Conservation (phyloP, 1,139 yeast genomes). For the Yamadazyma dendronema region DNA sequence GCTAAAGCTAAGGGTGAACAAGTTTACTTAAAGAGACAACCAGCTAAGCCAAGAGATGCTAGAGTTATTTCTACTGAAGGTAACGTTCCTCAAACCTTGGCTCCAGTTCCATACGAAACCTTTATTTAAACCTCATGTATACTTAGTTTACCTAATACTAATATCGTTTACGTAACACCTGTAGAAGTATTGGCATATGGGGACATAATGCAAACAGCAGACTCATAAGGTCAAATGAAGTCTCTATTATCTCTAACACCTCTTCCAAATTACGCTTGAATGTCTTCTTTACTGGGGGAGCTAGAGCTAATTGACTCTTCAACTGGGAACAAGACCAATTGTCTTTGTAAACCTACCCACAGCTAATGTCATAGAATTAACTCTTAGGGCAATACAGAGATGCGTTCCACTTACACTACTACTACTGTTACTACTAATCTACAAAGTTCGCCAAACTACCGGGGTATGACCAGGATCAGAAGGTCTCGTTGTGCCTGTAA, state of each 20-base stretch:
- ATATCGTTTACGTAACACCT: conserved; percentile 12
- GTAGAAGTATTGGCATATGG: conserved; percentile 1
- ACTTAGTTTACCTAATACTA: conserved; percentile 15
- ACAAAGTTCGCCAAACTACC: too few species aligned
- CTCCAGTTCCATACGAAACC: conserved; percentile 49
- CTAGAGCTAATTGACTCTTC: too few species aligned
- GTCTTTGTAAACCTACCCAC: too few species aligned
- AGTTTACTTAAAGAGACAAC: conserved; percentile 95
- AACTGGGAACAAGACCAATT: too few species aligned
- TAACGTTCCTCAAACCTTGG: conserved; percentile 93
- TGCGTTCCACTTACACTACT: too few species aligned
- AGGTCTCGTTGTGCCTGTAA: conserved; percentile 47
- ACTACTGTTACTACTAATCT: neutral
- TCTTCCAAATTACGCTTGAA: too few species aligned
- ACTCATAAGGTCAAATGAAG: too few species aligned
- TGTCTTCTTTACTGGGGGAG: too few species aligned
- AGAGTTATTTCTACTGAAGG: conserved; percentile 76
- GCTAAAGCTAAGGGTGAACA: conserved; percentile 95
- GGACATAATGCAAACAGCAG: neutral
- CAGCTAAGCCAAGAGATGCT: conserved; percentile 95
- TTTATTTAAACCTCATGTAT: conserved; percentile 17
- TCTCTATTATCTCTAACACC: too few species aligned
- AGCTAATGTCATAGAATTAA: too few species aligned
- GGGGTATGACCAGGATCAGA: conserved; percentile 35
- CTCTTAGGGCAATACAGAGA: too few species aligned